phyloP scores from a whole-genome alignment of 768 basidiomycete species.

The Boletus tylopilopsis region DNA sequence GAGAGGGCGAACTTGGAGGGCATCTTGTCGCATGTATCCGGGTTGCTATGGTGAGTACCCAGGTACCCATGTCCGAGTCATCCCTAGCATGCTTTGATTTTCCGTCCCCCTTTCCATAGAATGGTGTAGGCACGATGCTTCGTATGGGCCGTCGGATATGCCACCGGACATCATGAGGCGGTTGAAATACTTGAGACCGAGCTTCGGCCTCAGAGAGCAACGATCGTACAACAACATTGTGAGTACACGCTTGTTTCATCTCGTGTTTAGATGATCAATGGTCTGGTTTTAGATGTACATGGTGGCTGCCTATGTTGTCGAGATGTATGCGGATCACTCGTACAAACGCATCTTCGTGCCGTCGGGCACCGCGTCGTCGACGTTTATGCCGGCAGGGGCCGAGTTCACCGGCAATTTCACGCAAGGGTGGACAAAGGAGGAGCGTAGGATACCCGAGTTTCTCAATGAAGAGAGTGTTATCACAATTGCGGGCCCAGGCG shows the following conservation, averaged over 20 bases:
- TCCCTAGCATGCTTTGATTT: too few species aligned
- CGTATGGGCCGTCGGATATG: slow-evolving; percentile 29
- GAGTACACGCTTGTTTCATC: slow-evolving; percentile 14
- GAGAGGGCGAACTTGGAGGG: slow-evolving; percentile 36
- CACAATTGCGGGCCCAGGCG: slow-evolving; percentile 37
- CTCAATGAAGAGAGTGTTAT: slow-evolving; percentile 26
- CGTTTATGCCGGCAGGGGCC: too few species aligned
- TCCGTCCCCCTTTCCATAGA: too few species aligned
- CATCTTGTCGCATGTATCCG: slow-evolving; percentile 39
- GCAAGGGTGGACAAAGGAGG: too few species aligned
- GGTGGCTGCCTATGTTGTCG: slow-evolving; percentile 32
- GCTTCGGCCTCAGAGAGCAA: slow-evolving; percentile 34
- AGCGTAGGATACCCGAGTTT: slow-evolving; percentile 8
- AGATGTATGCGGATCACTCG: slow-evolving; percentile 28
- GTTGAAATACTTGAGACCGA: slow-evolving; percentile 29
- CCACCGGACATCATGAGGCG: slow-evolving; percentile 20
- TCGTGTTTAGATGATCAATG: too few species aligned
- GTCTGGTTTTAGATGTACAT: slow-evolving; percentile 36
- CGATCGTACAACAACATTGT: slow-evolving; percentile 39
- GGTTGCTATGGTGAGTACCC: slow-evolving; percentile 32
- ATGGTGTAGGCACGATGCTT: slow-evolving; percentile 34
- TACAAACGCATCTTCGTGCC: slow-evolving; percentile 41
- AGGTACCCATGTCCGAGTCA: too few species aligned
- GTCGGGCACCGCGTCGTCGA: slow-evolving; percentile 33
- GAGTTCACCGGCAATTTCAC: too few species aligned